Base-by-base conservation (phyloP, 2,329 filamentous ascomycete genomes). In the Boeremia lycopersici region DNA sequence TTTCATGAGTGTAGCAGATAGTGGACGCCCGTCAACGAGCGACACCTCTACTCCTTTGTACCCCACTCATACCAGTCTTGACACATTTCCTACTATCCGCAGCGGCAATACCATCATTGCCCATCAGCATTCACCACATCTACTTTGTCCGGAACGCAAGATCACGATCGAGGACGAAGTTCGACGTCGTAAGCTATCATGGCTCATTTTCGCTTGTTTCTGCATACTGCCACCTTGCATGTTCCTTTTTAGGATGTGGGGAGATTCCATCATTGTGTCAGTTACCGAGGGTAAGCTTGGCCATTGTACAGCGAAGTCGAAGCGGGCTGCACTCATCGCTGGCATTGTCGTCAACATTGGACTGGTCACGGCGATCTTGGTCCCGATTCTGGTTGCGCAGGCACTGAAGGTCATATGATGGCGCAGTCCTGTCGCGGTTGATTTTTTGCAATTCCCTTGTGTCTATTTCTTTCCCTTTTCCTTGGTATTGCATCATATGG, bases 151-250 rank as follows among this genome's bases (percentile, higher is more conserved):
- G 6, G 65, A 72, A 49, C 67, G 68, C 10, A 59, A 56, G 15
- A 26, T 54, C 0, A 60, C 61, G 3, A 53, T 61, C 2, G 62
- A 68, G 23, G 65, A 68, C n/a, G 69, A 73, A 40, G 63, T 46
- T 34, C 61, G 64, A 33, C 63, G 67, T 10, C 60, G 63, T 13
- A 63, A 64, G 45, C 53, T 69, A n/a, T 76, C 72, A 3, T 72
- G 71, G 68, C 42, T 64, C 25, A 68, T 76, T 38, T 68, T 76
- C 30, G 64, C 59, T 1, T 48, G 62, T 1, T 76, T 73, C 51
- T 71, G 68, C 42, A 19, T 76, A 1, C 58, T 76, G 12, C 74
- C 74, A 4, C 70, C 74, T 6, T 60, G 69, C 11, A 69, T 76
- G 26, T 61, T 76, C 26, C 63, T 77, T 23, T 75, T 68, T 51